Conservation (phyloP, 352 stramenopile genomes). For the Phytophthora crassamura region DNA sequence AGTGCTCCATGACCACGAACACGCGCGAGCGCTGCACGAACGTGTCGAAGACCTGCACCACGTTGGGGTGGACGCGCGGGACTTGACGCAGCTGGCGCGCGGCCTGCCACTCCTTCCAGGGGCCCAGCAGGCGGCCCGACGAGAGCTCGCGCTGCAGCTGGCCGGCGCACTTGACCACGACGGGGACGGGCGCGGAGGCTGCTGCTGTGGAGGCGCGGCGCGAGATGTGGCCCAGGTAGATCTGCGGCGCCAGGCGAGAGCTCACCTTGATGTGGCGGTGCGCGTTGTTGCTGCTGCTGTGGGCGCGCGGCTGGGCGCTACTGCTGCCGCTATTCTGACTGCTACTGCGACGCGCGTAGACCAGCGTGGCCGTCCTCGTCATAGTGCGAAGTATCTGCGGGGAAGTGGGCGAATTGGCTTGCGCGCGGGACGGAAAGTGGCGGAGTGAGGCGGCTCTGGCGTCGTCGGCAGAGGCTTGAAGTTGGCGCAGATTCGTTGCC, state of each 20-base stretch:
- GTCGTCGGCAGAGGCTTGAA: no score
- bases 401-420: neutral
- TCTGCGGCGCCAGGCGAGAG: slow-evolving; percentile 36
- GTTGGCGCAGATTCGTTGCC: no score
- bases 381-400: slow-evolving; percentile 11
- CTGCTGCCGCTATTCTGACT: no score
- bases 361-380: slow-evolving; percentile 29
- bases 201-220: neutral
- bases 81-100: slow-evolving; percentile 23
- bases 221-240: slow-evolving; percentile 40
- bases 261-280: slow-evolving; percentile 38
- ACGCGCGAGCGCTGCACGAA: slow-evolving; percentile 44
- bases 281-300: neutral
- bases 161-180: slow-evolving; percentile 42
- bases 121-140: slow-evolving; percentile 20
- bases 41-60: slow-evolving; percentile 46
- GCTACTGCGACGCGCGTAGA: slow-evolving; percentile 6
- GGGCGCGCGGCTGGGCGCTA: neutral
- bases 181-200: neutral
- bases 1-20: slow-evolving; percentile 70
- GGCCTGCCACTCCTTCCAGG: slow-evolving; percentile 41
- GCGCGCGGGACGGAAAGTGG: neutral
- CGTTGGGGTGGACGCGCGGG: slow-evolving; percentile 34
- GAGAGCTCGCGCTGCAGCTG: slow-evolving; percentile 23
- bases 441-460: slow-evolving; percentile 3